phyloP scores from a whole-genome alignment of 805 yeast genomes.

The Lipomyces yamanashiensis region DNA sequence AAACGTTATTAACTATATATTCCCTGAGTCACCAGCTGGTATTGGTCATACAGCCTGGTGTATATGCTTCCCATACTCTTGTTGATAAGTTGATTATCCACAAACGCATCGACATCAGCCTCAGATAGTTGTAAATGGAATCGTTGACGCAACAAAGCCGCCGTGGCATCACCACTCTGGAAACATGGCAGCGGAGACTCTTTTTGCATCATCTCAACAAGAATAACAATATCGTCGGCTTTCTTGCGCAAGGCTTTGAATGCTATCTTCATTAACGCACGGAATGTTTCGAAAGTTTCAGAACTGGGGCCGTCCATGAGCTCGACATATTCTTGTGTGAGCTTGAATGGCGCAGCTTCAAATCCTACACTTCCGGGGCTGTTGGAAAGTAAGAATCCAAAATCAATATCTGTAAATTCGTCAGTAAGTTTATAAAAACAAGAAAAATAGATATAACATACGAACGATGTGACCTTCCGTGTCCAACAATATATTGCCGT shows the following conservation, averaged over 20 bases:
- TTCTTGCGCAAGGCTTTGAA: conserved; percentile 75
- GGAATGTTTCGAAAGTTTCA: conserved; percentile 63
- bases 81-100: conserved; percentile 73
- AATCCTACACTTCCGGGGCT: conserved; percentile 97
- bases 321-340: conserved; percentile 87
- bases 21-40: conserved; percentile 93
- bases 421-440: background rate
- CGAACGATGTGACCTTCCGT: conserved; percentile 88
- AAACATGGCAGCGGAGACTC: conserved; percentile 92
- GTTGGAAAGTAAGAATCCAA: conserved; percentile 89
- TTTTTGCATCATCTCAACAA: conserved; percentile 93
- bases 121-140: conserved; percentile 78
- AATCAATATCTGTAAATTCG: conserved; percentile 69
- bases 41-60: conserved; percentile 92
- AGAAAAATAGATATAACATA: conserved; percentile 11
- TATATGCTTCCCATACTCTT: conserved; percentile 86
- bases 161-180: conserved; percentile 82
- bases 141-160: conserved; percentile 77
- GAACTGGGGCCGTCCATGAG: conserved; percentile 79
- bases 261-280: conserved; percentile 66
- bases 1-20: conserved; percentile 56
- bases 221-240: conserved; percentile 71
- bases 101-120: conserved; percentile 72
- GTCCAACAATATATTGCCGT: conserved; percentile 97
- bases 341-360: conserved; percentile 96